A percentile compares a stretch with the other conserved stretches of the same genome.
These are phyloP conservation scores for Pythium chondricola DNA, from an alignment of 352 stramenopile species.

Conservation along the genomic window DNA sequence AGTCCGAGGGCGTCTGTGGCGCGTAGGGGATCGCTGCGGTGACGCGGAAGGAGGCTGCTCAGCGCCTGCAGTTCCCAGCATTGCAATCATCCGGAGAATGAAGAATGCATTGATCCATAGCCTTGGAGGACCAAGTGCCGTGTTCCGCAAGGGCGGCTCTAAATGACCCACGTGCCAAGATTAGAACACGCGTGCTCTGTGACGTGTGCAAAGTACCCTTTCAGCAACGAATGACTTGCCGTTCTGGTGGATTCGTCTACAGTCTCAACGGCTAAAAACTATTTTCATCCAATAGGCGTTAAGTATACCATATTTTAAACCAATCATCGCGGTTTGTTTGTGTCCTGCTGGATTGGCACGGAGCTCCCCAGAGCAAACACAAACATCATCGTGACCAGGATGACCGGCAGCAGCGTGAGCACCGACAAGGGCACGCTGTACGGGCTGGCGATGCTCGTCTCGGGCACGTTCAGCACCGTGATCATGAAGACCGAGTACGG, in stretches of 20 bases:
- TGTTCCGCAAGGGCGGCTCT: too few relatives aligned
- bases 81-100: too few relatives aligned
- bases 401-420: constrained; percentile 3
- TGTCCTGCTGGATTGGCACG: too few relatives aligned
- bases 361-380: too few relatives aligned
- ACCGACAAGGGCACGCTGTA: constrained; percentile 43
- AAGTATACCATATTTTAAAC: too few relatives aligned
- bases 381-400: too few relatives aligned
- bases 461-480: constrained; percentile 79
- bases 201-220: too few relatives aligned
- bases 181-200: too few relatives aligned
- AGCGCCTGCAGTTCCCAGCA: neutral
- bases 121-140: too few relatives aligned
- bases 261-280: neutral
- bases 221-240: neutral
- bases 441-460: constrained; percentile 63
- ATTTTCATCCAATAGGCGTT: constrained; percentile 18
- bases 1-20: constrained; percentile 3
- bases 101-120: too few relatives aligned
- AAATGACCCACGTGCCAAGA: too few relatives aligned
- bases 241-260: constrained; percentile 12
- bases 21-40: neutral
- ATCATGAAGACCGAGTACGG: constrained; percentile 85
- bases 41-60: neutral
- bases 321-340: too few relatives aligned